Conservation (phyloP, 768 basidiomycete genomes). For the Mycena galericulata region DNA sequence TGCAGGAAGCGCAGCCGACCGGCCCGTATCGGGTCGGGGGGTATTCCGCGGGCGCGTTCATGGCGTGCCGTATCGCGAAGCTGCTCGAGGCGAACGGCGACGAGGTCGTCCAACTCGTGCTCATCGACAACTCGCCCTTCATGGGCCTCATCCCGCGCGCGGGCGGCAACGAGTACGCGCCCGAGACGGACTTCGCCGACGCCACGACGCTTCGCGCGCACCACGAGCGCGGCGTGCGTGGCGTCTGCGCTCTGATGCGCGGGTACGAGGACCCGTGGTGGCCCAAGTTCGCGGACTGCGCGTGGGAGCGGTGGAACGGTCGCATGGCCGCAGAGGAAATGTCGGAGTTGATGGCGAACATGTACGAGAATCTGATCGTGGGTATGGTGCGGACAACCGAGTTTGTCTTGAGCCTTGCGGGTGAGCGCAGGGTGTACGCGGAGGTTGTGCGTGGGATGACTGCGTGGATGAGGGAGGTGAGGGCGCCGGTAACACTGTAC, state of each 20-base stretch:
- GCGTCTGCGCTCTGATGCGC: not conserved
- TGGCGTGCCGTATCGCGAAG: not conserved
- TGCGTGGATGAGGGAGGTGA: not conserved
- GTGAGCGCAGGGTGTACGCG: not conserved
- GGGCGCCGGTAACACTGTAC: not conserved
- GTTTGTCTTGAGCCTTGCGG: not conserved
- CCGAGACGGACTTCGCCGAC: not conserved
- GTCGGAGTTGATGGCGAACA: no score
- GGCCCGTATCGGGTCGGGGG: not conserved
- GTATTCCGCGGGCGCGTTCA: not conserved
- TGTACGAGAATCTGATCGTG: not conserved
- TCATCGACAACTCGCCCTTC: not conserved
- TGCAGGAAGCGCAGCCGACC: not conserved
- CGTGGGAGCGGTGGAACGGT: not conserved
- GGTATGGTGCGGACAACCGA: not conserved
- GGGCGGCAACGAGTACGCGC: not conserved
- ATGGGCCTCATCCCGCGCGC: not conserved
- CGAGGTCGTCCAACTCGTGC: not conserved
- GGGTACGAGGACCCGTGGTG: not conserved
- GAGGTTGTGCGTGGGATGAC: not conserved
- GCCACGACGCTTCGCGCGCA: not conserved
- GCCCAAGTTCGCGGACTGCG: not conserved
- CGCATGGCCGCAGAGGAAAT: no score
- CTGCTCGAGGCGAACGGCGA: not conserved
- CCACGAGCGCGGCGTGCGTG: not conserved